Evolutionary conservation across 345 rosid species (phyloP).

Genomic region (Lumnitzera racemosa): DNA sequence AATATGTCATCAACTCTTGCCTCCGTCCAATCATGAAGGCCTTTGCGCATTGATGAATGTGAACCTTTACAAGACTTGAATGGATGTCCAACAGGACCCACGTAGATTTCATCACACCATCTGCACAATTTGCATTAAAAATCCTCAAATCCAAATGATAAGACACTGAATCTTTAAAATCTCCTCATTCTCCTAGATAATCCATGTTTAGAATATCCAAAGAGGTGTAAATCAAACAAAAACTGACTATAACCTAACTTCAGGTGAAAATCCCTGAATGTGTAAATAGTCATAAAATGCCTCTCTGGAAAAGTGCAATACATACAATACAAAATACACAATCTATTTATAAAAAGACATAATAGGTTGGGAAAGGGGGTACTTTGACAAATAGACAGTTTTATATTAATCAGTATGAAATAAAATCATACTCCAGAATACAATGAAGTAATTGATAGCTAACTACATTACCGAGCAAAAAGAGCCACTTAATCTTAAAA

Average conservation of each 20-base stretch:
- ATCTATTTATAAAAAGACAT: no score
- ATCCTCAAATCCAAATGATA: not conserved
- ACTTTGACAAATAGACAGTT: no score
- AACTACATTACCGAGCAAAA: no score
- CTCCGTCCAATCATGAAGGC: constrained; percentile 74
- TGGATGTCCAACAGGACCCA: constrained; percentile 83
- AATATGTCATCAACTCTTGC: constrained; percentile 64
- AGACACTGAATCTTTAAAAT: not conserved
- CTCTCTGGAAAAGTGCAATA: not conserved
- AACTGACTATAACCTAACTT: not conserved
- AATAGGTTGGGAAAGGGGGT: no score
- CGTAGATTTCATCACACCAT: constrained; percentile 86
- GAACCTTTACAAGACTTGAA: constrained; percentile 91
- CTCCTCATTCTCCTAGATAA: no score
- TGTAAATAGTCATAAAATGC: not conserved
- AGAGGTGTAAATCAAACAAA: no score
- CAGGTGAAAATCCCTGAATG: not conserved
- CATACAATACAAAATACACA: no score
- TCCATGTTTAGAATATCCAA: no score
- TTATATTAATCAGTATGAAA: no score
- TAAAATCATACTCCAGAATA: no score
- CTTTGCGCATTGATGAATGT: constrained; percentile 53
- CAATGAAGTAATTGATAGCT: no score
- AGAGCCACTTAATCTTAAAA: no score
- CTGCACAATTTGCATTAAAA: constrained; percentile 27